Conservation (phyloP, 306 rosid species). For the Medicago arabica region DNA sequence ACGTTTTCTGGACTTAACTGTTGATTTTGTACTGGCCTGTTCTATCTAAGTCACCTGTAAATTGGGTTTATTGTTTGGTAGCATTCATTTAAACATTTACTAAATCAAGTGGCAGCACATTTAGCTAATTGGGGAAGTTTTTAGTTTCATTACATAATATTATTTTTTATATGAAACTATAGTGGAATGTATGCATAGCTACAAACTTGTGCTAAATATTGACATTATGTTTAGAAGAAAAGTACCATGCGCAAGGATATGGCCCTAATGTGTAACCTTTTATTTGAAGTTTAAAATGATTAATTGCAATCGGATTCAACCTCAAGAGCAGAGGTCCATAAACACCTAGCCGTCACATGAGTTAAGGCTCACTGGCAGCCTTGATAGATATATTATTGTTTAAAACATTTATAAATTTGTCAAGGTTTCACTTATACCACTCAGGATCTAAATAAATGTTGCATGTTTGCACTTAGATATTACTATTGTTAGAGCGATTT, state of each 20-base stretch:
- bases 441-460: neutral
- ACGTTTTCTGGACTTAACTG: constrained; percentile 5
- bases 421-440: neutral
- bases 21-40: neutral
- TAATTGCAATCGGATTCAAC: constrained; percentile 10
- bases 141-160: constrained; percentile 4
- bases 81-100: neutral
- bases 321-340: neutral
- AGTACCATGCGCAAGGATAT: constrained; percentile 8
- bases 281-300: constrained; percentile 20
- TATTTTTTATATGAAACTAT: constrained; percentile 17
- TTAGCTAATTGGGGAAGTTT: neutral
- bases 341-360: constrained; percentile 15
- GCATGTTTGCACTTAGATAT: neutral
- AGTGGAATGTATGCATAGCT: neutral
- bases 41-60: neutral
- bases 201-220: constrained; percentile 16
- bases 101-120: neutral
- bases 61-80: constrained; percentile 23
- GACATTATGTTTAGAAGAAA: neutral
- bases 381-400: constrained; percentile 8
- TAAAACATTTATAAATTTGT: neutral
- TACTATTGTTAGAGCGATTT: constrained; percentile 4
- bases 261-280: neutral
- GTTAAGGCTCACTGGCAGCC: constrained; percentile 14